These are phyloP conservation scores for Chlamydomonas reinhardtii DNA, from an alignment of 163 green algal species.

Conservation along the genomic window DNA sequence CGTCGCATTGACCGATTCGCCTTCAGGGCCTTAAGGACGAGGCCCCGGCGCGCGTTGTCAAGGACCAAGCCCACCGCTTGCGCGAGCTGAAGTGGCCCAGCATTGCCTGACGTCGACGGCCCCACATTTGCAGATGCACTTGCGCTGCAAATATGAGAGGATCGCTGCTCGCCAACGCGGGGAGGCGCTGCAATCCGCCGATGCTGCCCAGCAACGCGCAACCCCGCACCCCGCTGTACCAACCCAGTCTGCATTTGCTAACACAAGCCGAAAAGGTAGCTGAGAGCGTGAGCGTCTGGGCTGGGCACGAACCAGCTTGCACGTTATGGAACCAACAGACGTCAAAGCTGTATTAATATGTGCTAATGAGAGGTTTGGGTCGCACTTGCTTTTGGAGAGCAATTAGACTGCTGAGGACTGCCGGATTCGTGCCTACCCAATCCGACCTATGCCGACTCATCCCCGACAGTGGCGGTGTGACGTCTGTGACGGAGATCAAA, in stretches of 20 bases:
- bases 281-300: too few species aligned
- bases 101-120: constrained; percentile 12
- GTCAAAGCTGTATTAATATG: too few species aligned
- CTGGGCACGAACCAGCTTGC: background rate
- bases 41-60: background rate
- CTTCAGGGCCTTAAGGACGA: constrained; percentile 6
- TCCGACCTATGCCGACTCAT: too few species aligned
- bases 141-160: background rate
- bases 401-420: too few species aligned
- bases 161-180: background rate
- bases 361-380: too few species aligned
- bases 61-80: background rate
- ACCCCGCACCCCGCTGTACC: too few species aligned
- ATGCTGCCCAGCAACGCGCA: background rate
- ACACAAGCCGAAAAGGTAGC: background rate
- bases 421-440: too few species aligned
- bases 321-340: background rate
- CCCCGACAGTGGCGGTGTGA: too few species aligned
- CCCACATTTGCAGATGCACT: background rate
- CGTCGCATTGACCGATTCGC: background rate
- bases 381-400: too few species aligned
- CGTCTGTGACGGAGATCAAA: too few species aligned
- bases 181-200: background rate
- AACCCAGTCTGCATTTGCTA: background rate
- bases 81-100: background rate